Base-by-base conservation (phyloP, 768 basidiomycete genomes). In the Clitopilus hobsonii region DNA sequence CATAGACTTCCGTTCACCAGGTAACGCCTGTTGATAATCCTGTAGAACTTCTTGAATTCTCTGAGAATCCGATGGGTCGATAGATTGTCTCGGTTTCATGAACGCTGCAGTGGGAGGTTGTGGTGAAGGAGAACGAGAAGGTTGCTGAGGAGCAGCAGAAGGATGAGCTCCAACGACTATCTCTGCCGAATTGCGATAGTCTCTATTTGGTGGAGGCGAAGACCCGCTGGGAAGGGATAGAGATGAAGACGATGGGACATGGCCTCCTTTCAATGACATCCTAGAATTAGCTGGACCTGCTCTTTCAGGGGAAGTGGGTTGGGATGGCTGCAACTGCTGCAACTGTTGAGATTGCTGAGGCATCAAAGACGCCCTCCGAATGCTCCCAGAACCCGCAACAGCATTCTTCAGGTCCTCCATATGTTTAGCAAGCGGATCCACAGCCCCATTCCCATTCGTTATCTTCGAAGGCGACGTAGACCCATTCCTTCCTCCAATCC, bases 21-120 rank as follows among this genome's bases (percentile, higher is more conserved):
- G 95, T 65, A 98, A 81, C 1, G 87, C 82, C 63, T 94, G 92
- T 24, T 86, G 82, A 64, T 98, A 98, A 59, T 84, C 79, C 0
- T 76, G 74, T 14, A 93, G 69, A 6, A 93, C 85, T n/a, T 84
- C 82, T 54, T 89, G 85, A 16, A 92, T 83, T 0, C 81, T 75
- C n/a, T 84, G 78, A 36, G 75, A 66, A 1, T 77, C 77, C 6
- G 75, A 57, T 2, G 77, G 70, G 26, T 74, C 71, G 3, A 70
- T 65, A 0, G 75, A 51, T 5, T 70, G 71, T 14, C 83, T 85
- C 6, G 89, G 85, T 48, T 84, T 80, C 82, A 89, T 91, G 65
- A 94, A 83, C 6, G 78, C 88, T 1, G 89, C 82, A n/a, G 77
- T 85, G 3, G 88, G 88, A 3, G 78, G 73, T 54, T 83, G 85